Evolutionary conservation across 345 rosid species (phyloP).

Genomic region (Hirschfeldia incana): DNA sequence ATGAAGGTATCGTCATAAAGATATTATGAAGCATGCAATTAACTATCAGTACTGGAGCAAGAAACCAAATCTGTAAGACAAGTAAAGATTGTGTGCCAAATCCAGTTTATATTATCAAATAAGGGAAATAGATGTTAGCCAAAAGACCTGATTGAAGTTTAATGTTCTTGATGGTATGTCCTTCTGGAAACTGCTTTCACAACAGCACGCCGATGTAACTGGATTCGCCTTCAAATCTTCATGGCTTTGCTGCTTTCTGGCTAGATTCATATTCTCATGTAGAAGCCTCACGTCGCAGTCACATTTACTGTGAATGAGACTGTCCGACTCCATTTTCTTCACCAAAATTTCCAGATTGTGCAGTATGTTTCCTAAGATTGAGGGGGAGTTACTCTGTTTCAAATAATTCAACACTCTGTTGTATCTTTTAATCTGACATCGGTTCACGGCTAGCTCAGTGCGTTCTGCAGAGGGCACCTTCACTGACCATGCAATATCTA

Average conservation of each 20-base stretch:
- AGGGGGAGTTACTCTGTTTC: conserved; percentile 51
- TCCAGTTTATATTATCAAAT: not conserved
- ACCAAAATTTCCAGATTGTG: conserved; percentile 52
- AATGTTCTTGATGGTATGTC: conserved; percentile 41
- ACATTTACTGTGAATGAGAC: conserved; percentile 33
- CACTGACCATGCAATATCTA: conserved; percentile 88
- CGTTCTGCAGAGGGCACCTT: conserved; percentile 61
- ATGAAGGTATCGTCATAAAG: not conserved
- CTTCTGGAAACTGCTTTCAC: conserved; percentile 40
- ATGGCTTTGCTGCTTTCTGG: conserved; percentile 42
- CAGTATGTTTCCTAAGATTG: conserved; percentile 57
- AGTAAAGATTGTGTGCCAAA: conserved; percentile 12
- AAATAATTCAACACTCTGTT: conserved; percentile 58
- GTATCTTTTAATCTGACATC: conserved; percentile 68
- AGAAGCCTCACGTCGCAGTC: conserved; percentile 50
- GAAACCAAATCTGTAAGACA: conserved; percentile 16
- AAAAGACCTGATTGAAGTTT: conserved; percentile 51
- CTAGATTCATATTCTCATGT: conserved; percentile 49
- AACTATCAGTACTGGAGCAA: not conserved
- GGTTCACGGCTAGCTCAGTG: conserved; percentile 42
- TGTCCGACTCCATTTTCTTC: conserved; percentile 41
- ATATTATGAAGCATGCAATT: not conserved
- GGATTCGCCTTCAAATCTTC: conserved; percentile 23
- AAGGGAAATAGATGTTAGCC: conserved; percentile 8
- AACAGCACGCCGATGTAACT: conserved; percentile 35